Evolutionary conservation across 768 basidiomycete species (phyloP).

Genomic region (Lactifluus subvellereus): DNA sequence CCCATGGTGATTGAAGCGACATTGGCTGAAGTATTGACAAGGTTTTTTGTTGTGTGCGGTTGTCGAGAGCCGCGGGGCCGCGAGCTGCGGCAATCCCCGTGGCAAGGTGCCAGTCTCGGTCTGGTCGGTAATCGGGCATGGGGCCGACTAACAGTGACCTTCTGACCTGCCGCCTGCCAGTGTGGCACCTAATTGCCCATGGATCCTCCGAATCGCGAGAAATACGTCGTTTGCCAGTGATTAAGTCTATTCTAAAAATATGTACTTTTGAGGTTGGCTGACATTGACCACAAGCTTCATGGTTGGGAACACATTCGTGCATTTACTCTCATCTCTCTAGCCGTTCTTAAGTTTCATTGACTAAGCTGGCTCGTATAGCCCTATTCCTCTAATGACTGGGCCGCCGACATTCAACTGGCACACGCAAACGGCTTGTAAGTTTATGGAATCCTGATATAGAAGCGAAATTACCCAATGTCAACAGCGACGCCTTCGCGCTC

Average conservation of each 20-base stretch:
- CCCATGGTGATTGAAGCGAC: background rate
- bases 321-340: too few species aligned
- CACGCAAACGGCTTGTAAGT: conserved; percentile 14
- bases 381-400: conserved; percentile 3
- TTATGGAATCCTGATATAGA: too few species aligned
- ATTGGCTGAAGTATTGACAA: background rate
- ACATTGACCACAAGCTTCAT: conserved; percentile 10
- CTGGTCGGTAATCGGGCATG: too few species aligned
- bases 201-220: background rate
- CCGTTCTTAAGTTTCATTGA: background rate
- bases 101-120: too few species aligned
- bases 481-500: conserved; percentile 19
- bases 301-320: conserved; percentile 15
- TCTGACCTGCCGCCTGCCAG: background rate
- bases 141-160: too few species aligned
- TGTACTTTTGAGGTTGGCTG: background rate
- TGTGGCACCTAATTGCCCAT: background rate
- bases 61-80: too few species aligned
- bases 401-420: conserved; percentile 6
- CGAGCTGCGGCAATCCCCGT: too few species aligned
- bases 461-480: background rate
- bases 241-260: background rate
- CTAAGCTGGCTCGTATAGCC: background rate
- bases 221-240: conserved; percentile 21
- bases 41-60: background rate